Evolutionary conservation across 73 alveolate species (phyloP).

Genomic region (Urostyla sp.): DNA sequence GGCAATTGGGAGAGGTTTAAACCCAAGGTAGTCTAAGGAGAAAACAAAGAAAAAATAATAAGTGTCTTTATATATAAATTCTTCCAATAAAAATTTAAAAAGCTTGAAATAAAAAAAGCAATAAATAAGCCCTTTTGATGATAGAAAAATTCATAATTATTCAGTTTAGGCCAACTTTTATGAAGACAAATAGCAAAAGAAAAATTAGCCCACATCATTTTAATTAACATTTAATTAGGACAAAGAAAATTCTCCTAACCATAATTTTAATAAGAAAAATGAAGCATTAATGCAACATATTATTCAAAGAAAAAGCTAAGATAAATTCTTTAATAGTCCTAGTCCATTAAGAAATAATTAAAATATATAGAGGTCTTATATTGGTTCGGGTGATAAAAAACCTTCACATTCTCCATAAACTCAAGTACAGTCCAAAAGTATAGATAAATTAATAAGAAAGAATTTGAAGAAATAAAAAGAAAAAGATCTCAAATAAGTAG

Average conservation of each 20-base stretch:
- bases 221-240: constrained; percentile 21
- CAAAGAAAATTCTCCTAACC: not conserved
- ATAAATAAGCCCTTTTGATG: no score
- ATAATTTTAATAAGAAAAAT: not conserved
- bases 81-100: not conserved
- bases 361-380: not conserved
- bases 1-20: not conserved
- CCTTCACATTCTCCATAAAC: constrained; percentile 1
- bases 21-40: not conserved
- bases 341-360: not conserved
- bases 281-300: not conserved
- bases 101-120: not conserved
- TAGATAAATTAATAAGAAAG: constrained; percentile 5
- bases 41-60: not conserved
- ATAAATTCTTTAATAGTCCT: not conserved
- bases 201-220: not conserved
- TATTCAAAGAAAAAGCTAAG: not conserved
- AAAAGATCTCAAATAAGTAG: not conserved
- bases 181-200: not conserved
- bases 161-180: no score
- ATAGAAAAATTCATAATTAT: no score
- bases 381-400: constrained; percentile 1
- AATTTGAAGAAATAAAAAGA: not conserved
- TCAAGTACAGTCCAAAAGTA: constrained; percentile 42
- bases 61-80: not conserved